Evolutionary conservation across 805 yeast genomes (phyloP).

Genomic region (Schizosaccharomyces octosporus): DNA sequence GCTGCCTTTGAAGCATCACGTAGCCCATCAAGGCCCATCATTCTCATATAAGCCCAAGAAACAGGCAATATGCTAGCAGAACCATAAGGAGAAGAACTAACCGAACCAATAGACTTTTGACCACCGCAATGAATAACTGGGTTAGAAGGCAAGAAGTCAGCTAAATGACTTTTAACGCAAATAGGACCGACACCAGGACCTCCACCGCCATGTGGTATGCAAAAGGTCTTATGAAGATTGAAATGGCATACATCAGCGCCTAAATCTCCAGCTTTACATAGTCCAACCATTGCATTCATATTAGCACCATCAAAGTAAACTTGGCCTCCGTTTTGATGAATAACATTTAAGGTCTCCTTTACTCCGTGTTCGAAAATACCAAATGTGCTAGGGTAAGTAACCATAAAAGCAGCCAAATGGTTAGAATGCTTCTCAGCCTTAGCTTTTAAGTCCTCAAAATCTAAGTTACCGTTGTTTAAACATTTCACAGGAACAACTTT

Average conservation of each 20-base stretch:
- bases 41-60: constrained; percentile 80
- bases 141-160: constrained; percentile 64
- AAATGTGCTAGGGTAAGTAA: constrained; percentile 91
- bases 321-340: constrained; percentile 75
- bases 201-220: constrained; percentile 97
- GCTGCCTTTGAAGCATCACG: constrained; percentile 78
- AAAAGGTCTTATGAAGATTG: constrained; percentile 89
- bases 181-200: constrained; percentile 99
- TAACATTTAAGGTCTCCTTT: constrained; percentile 56
- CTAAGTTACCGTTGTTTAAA: constrained; percentile 61
- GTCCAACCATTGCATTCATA: constrained; percentile 96
- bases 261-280: constrained; percentile 88
- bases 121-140: constrained; percentile 29
- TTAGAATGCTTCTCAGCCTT: constrained; percentile 49
- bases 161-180: constrained; percentile 64
- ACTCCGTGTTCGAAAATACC: constrained; percentile 90
- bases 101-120: constrained; percentile 39
- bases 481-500: constrained; percentile 87
- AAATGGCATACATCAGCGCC: constrained; percentile 97
- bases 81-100: constrained; percentile 85
- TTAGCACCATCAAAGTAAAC: constrained; percentile 91
- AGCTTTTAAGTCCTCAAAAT: constrained; percentile 42
- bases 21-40: constrained; percentile 69
- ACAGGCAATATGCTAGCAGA: constrained; percentile 84
- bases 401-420: constrained; percentile 73